A percentile compares a stretch with the other conserved stretches of the same genome.
Evolutionary conservation across 768 basidiomycete species (phyloP).

Genomic region (Pleurotus tuoliensis): DNA sequence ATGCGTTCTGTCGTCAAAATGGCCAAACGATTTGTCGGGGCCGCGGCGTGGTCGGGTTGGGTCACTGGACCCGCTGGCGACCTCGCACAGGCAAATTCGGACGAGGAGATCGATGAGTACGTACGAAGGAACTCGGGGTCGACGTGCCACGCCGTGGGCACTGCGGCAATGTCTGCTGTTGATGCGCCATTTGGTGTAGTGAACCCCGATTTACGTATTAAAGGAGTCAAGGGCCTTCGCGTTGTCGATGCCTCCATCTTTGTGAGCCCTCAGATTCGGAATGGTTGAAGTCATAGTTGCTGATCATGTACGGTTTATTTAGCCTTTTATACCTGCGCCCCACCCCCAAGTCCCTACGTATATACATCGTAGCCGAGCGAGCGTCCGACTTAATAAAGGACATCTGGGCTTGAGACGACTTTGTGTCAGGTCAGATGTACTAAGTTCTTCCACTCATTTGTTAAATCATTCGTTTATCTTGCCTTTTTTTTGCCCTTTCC

Average conservation of each 20-base stretch:
- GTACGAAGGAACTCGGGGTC: conserved; percentile 16
- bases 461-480: no score
- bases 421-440: no score
- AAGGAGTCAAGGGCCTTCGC: conserved; percentile 27
- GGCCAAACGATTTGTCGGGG: conserved; percentile 19
- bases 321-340: neutral
- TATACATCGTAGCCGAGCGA: neutral
- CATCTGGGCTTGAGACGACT: neutral
- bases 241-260: conserved; percentile 36
- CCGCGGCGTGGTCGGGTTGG: conserved; percentile 23
- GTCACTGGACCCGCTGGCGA: conserved; percentile 16
- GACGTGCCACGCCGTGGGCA: conserved; percentile 24
- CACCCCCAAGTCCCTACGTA: neutral
- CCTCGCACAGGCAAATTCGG: conserved; percentile 19
- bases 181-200: conserved; percentile 28
- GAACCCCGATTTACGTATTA: conserved; percentile 28
- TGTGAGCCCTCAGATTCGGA: conserved; percentile 15
- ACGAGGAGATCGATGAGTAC: conserved; percentile 20
- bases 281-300: no score
- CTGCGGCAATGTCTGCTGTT: conserved; percentile 25
- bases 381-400: neutral
- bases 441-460: no score
- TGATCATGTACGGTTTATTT: no score
- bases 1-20: conserved; percentile 23
- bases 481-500: no score